Conservation (phyloP, 2,329 filamentous ascomycete species). For the Rachicladosporium sp. region DNA sequence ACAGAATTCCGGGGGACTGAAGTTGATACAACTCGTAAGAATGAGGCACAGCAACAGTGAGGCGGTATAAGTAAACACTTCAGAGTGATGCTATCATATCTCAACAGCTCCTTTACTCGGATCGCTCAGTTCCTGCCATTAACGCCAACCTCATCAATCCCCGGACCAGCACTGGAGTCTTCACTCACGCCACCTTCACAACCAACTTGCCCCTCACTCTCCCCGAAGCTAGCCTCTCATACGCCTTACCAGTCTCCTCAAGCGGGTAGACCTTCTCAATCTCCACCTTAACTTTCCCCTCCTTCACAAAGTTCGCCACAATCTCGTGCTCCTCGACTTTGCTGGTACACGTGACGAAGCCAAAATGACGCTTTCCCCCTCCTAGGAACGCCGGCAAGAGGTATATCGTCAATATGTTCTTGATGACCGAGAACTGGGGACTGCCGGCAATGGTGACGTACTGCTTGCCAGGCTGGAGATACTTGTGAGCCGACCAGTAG, state of each 20-base stretch:
- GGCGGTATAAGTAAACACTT: too few species aligned
- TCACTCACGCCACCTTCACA: conserved; percentile 15
- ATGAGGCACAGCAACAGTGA: too few species aligned
- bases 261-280: conserved; percentile 45
- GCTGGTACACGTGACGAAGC: conserved; percentile 27
- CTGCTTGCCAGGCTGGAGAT: conserved; percentile 35
- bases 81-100: too few species aligned
- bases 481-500: conserved; percentile 42
- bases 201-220: conserved; percentile 49
- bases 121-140: too few species aligned
- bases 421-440: conserved; percentile 20
- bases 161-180: too few species aligned
- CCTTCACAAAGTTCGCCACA: conserved; percentile 42
- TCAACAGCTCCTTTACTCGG: too few species aligned
- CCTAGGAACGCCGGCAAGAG: conserved; percentile 37
- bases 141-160: too few species aligned
- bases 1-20: too few species aligned
- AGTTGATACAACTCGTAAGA: too few species aligned
- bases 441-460: conserved; percentile 42
- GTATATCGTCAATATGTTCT: conserved; percentile 25
- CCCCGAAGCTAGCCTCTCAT: conserved; percentile 44
- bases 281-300: conserved; percentile 46
- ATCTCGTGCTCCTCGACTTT: conserved; percentile 34
- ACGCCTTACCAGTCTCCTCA: conserved; percentile 45
- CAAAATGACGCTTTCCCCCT: conserved; percentile 36